Conservation (phyloP, 2,329 filamentous ascomycete species). For the Neopestalotiopsis sp. region DNA sequence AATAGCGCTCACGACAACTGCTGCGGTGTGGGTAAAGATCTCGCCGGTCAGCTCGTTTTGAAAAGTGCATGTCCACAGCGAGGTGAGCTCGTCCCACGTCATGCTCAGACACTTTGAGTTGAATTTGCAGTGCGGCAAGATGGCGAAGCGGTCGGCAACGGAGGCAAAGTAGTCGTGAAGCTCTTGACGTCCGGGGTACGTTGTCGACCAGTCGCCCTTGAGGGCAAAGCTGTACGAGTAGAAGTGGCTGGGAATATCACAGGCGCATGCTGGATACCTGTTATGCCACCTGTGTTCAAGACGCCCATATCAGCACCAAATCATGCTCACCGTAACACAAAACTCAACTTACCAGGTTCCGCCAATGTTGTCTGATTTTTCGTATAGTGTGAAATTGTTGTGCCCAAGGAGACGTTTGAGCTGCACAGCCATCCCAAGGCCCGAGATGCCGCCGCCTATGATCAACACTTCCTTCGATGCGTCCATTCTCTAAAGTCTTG, state of each 20-base stretch:
- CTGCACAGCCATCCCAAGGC: constrained; percentile 51
- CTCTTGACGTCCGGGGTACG: constrained; percentile 21
- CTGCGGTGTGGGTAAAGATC: neutral
- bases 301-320: no score
- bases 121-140: no score
- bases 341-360: neutral
- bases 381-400: constrained; percentile 35
- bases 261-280: neutral
- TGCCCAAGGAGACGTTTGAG: constrained; percentile 42
- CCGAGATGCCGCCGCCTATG: constrained; percentile 55
- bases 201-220: constrained; percentile 36
- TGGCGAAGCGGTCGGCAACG: constrained; percentile 2
- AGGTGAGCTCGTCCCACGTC: constrained; percentile 1
- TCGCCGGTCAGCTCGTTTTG: constrained; percentile 6
- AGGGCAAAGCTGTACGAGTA: constrained; percentile 38
- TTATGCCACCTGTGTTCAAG: neutral
- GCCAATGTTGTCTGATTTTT: neutral
- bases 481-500: constrained; percentile 28
- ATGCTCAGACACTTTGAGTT: neutral
- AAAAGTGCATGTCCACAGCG: constrained; percentile 6
- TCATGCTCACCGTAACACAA: no score
- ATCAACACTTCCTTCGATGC: constrained; percentile 52
- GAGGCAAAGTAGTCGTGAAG: constrained; percentile 20
- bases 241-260: constrained; percentile 32
- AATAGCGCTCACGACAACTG: neutral